These are phyloP conservation scores for Anisodus tanguticus DNA, from an alignment of 257 asterid species.

Conservation along the genomic window DNA sequence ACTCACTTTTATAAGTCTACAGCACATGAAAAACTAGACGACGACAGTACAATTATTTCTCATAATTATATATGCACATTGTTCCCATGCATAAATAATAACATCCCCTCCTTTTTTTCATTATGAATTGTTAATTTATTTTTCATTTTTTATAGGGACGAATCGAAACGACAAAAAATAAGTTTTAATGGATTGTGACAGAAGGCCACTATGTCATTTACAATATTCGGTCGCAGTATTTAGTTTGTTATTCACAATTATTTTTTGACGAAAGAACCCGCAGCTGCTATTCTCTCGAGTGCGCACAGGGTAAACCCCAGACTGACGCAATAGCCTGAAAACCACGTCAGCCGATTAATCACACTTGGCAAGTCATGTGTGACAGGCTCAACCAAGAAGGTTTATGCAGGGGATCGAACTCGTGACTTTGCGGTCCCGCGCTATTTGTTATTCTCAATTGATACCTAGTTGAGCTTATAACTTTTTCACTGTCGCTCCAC, in stretches of 20 bases:
- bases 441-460: too few relatives aligned
- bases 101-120: neutral
- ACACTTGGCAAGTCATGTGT: too few relatives aligned
- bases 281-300: too few relatives aligned
- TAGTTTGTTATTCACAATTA: too few relatives aligned
- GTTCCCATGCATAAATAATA: neutral
- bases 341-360: too few relatives aligned
- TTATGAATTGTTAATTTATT: neutral
- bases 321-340: too few relatives aligned
- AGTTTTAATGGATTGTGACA: neutral
- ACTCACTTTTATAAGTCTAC: slow-evolving; percentile 20
- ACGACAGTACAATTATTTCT: slow-evolving; percentile 17
- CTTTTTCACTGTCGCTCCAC: neutral
- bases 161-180: too few relatives aligned
- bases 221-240: neutral
- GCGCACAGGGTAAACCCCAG: too few relatives aligned
- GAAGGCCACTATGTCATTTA: neutral
- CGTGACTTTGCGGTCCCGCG: too few relatives aligned
- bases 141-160: neutral
- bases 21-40: slow-evolving; percentile 17
- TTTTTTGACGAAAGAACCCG: too few relatives aligned
- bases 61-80: neutral
- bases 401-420: too few relatives aligned
- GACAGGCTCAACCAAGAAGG: too few relatives aligned
- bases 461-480: neutral